Conservation (phyloP, 805 yeast species). For the Nakazawaea ernobii region DNA sequence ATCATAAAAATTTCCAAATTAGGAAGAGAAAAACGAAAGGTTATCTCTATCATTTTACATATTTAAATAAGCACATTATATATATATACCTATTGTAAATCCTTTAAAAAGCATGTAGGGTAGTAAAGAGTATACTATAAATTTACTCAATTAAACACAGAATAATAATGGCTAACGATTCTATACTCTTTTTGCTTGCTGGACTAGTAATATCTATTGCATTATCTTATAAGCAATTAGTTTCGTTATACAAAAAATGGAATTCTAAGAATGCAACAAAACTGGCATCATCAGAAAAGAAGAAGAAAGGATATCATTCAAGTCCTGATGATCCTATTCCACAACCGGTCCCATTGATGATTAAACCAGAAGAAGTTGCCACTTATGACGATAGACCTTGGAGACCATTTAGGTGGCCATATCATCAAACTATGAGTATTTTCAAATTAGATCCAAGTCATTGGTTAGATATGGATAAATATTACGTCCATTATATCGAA, state of each 20-base stretch:
- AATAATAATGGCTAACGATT: background rate
- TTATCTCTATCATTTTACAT: background rate
- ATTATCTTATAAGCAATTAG: slow-evolving; percentile 7
- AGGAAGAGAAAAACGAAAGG: slow-evolving; percentile 8
- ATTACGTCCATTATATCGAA: slow-evolving; percentile 58
- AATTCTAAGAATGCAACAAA: background rate
- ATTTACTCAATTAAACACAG: background rate
- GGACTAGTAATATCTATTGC: background rate
- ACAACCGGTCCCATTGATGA: slow-evolving; percentile 50
- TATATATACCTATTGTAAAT: too few relatives aligned
- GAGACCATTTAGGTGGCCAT: slow-evolving; percentile 79
- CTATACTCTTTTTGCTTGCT: background rate
- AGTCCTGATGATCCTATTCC: slow-evolving; percentile 28
- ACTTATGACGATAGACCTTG: slow-evolving; percentile 72
- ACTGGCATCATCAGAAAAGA: background rate
- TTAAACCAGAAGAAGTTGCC: slow-evolving; percentile 62
- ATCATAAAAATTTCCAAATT: slow-evolving; percentile 6
- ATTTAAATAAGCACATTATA: background rate
- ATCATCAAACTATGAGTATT: slow-evolving; percentile 74
- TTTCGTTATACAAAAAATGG: background rate
- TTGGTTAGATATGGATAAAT: slow-evolving; percentile 79
- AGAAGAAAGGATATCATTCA: slow-evolving; percentile 7
- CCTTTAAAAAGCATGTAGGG: too few relatives aligned
- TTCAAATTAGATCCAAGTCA: slow-evolving; percentile 67
- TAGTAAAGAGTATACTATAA: too few relatives aligned